Conservation (phyloP, 1,284 basidiomycete species). For the Ganoderma boninense region DNA sequence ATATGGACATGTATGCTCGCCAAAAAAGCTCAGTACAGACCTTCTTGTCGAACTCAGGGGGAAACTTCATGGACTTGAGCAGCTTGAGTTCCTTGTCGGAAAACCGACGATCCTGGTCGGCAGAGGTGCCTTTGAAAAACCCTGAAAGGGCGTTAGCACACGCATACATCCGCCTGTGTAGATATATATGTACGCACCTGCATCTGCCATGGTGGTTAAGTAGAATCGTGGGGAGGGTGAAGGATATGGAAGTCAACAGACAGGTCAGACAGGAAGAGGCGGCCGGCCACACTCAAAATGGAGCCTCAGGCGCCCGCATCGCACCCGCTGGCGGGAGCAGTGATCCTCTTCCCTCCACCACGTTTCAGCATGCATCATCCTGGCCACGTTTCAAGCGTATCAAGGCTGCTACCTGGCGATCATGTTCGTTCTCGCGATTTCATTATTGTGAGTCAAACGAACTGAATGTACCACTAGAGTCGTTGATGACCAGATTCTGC, state of each 20-base stretch:
- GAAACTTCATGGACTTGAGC: conserved; percentile 91
- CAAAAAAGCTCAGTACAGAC: conserved; percentile 46
- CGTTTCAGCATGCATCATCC: no score
- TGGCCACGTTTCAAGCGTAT: no score
- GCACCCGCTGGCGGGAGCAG: no score
- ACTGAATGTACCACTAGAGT: no score
- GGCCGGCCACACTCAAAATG: not conserved
- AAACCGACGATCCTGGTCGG: conserved; percentile 89
- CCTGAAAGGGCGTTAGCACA: conserved; percentile 49
- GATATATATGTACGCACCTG: not conserved
- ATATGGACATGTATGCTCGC: not conserved
- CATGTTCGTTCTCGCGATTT: no score
- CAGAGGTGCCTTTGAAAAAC: conserved; percentile 89
- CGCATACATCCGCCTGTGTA: not conserved
- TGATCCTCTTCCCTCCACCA: no score
- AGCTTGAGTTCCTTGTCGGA: conserved; percentile 94
- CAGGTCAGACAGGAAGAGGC: not conserved
- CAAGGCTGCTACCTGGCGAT: no score
- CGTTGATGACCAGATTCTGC: no score
- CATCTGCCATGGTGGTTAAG: not conserved
- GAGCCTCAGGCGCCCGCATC: not conserved
- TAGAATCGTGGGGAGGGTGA: no score
- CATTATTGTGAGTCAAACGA: no score
- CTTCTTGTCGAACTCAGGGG: conserved; percentile 89
- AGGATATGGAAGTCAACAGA: not conserved